phyloP scores from a whole-genome alignment of 805 yeast species.

The Ogataea sp. region DNA sequence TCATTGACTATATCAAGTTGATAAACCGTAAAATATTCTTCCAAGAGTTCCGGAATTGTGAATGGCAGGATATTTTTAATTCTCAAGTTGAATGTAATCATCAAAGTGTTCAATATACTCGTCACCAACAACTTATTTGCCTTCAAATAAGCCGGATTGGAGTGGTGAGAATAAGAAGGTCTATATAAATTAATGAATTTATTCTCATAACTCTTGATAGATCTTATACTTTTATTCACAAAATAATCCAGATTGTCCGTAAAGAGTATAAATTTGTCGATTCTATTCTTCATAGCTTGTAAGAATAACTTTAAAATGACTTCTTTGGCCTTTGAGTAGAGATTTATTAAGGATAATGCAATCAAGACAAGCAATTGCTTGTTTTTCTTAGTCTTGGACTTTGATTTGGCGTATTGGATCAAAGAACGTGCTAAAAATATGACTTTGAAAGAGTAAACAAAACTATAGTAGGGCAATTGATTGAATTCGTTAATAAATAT shows the following conservation, averaged over 20 bases:
- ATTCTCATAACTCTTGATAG: background rate
- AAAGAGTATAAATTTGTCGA: background rate
- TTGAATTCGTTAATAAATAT: conserved; percentile 2
- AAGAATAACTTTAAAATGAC: conserved; percentile 13
- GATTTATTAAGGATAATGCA: conserved; percentile 7
- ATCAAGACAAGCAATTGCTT: conserved; percentile 9
- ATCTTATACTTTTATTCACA: conserved; percentile 5
- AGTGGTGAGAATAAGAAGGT: background rate
- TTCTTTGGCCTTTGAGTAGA: conserved; percentile 10
- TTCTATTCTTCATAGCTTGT: conserved; percentile 10
- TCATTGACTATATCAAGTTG: conserved; percentile 16
- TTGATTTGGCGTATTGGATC: conserved; percentile 8
- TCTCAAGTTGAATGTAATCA: conserved; percentile 11
- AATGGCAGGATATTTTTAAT: conserved; percentile 9
- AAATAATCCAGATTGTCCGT: background rate
- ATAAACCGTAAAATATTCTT: conserved; percentile 16
- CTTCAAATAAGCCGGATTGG: conserved; percentile 1
- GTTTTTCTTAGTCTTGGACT: conserved; percentile 1
- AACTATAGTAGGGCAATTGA: conserved; percentile 9
- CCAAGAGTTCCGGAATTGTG: conserved; percentile 11
- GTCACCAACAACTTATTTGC: conserved; percentile 8
- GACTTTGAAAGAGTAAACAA: conserved; percentile 13
- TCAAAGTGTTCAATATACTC: conserved; percentile 11
- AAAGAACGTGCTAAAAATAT: conserved; percentile 11
- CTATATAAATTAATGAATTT: background rate